Conservation (phyloP, 208 protist genomes). For the Phytomonas serpens region DNA sequence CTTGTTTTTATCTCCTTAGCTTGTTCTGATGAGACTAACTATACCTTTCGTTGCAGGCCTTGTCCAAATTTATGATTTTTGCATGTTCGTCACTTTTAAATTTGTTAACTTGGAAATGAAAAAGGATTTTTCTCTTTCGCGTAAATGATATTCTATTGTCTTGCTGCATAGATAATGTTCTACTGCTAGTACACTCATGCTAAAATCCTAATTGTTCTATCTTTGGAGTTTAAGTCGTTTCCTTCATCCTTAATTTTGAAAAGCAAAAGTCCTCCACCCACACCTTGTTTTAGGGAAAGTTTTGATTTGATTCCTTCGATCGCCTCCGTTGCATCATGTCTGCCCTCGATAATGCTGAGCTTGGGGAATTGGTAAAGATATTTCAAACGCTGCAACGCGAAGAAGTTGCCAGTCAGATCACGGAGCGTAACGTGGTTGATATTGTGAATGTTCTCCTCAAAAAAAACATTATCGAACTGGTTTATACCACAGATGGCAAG, state of each 20-base stretch:
- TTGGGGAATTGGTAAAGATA: constrained; percentile 49
- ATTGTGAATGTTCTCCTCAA: constrained; percentile 65
- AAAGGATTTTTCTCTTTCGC: not conserved
- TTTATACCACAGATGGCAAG: constrained; percentile 76
- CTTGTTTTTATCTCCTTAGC: not conserved
- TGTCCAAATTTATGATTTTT: not conserved
- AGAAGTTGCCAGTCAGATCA: constrained; percentile 56
- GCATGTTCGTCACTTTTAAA: not conserved
- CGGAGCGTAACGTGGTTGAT: constrained; percentile 75
- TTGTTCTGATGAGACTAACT: not conserved
- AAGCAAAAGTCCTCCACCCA: not conserved
- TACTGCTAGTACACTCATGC: not conserved
- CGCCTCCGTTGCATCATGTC: not conserved
- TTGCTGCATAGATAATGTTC: not conserved
- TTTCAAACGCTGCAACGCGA: constrained; percentile 66
- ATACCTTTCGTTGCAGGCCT: not conserved
- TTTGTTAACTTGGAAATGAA: not conserved
- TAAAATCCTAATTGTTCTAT: constrained; percentile 10
- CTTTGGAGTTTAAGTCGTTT: constrained; percentile 7
- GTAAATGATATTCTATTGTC: not conserved
- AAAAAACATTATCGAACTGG: constrained; percentile 57
- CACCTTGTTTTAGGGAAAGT: constrained; percentile 8
- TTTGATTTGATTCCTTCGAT: not conserved
- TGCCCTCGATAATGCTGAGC: constrained; percentile 36
- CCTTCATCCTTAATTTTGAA: not conserved